phyloP scores from a whole-genome alignment of 73 alveolate genomes.

The Strombidium stylifer region DNA sequence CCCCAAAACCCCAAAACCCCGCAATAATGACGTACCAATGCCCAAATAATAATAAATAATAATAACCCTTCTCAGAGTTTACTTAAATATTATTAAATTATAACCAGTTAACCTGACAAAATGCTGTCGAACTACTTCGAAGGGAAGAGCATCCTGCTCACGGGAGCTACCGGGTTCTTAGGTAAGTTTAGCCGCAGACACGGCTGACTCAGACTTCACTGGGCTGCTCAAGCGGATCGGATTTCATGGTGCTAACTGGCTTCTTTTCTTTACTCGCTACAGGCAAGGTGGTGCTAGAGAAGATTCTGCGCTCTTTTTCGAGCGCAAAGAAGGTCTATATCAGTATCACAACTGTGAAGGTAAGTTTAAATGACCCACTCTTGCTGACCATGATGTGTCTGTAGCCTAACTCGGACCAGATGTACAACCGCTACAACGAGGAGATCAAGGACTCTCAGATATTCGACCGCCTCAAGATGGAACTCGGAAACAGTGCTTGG shows the following conservation, averaged over 20 bases:
- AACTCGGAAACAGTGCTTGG: conserved; percentile 44
- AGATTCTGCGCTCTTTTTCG: conserved; percentile 64
- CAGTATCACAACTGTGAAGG: conserved; percentile 60
- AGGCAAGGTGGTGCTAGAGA: conserved; percentile 82
- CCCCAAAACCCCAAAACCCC: too few species aligned
- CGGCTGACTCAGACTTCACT: too few species aligned
- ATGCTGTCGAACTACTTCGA: conserved; percentile 44
- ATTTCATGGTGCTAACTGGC: too few species aligned
- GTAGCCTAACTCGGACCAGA: conserved; percentile 44
- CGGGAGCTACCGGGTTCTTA: conserved; percentile 84
- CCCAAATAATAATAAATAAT: too few species aligned
- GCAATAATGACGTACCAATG: too few species aligned
- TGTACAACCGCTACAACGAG: conserved; percentile 64
- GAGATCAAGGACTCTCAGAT: conserved; percentile 72
- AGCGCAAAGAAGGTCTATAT: conserved; percentile 55
- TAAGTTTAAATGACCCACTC: background rate
- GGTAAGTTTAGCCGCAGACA: conserved; percentile 61
- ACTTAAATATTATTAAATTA: too few species aligned
- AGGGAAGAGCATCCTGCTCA: conserved; percentile 53
- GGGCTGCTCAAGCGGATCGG: too few species aligned
- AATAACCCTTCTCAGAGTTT: too few species aligned
- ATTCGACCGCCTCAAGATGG: conserved; percentile 66
- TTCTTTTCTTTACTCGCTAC: too few species aligned
- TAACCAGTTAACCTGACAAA: too few species aligned
- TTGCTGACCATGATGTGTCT: too few species aligned